phyloP scores from a whole-genome alignment of 1,139 yeast genomes.

The Kluyveromyces marxianus region DNA sequence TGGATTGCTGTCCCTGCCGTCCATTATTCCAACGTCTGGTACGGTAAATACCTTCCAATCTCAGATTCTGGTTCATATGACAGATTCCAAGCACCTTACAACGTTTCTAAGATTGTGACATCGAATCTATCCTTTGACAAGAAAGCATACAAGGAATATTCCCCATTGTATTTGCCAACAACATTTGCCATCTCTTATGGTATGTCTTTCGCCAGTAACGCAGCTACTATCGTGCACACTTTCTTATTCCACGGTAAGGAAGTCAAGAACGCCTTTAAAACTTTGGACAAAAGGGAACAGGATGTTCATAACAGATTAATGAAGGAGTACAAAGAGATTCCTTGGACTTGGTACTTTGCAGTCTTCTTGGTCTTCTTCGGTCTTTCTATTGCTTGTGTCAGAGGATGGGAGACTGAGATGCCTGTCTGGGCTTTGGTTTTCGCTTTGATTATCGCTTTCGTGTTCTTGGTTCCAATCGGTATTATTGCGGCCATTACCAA shows the following conservation, averaged over 20 bases:
- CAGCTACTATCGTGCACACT: conserved; percentile 51
- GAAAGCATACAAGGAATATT: conserved; percentile 43
- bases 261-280: conserved; percentile 39
- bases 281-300: conserved; percentile 38
- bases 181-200: conserved; percentile 58
- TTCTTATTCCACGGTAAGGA: conserved; percentile 49
- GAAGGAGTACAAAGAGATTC: conserved; percentile 49
- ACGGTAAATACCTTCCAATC: conserved; percentile 46
- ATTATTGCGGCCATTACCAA: conserved; percentile 51
- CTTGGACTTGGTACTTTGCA: conserved; percentile 57
- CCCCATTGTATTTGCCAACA: conserved; percentile 59
- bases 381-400: conserved; percentile 42
- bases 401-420: conserved; percentile 36
- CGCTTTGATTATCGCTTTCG: background rate
- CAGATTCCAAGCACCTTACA: conserved; percentile 38
- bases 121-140: conserved; percentile 38
- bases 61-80: conserved; percentile 38
- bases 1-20: conserved; percentile 42
- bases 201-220: conserved; percentile 53
- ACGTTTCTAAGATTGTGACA: conserved; percentile 40
- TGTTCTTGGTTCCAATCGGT: conserved; percentile 20
- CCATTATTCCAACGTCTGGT: conserved; percentile 46
- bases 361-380: conserved; percentile 43
- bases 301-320: conserved; percentile 61
- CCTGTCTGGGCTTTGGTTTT: conserved; percentile 28